phyloP scores from a whole-genome alignment of 495 filamentous ascomycete genomes.

The Xylaria curta region DNA sequence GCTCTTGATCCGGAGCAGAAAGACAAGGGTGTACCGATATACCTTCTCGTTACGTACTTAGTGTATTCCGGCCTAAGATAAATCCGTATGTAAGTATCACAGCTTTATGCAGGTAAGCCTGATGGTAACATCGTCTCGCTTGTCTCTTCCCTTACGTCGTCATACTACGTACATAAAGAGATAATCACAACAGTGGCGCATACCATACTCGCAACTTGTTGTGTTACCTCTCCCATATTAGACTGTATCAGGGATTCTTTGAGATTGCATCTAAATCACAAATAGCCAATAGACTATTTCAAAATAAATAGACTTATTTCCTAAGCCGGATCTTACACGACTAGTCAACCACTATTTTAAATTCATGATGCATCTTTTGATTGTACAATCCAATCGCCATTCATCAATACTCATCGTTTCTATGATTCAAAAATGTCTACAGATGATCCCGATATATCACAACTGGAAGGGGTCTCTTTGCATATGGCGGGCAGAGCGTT shows the following conservation, averaged over 20 bases:
- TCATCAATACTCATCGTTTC: not conserved
- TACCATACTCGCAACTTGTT: not conserved
- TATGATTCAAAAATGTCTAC: not conserved
- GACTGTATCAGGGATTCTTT: not conserved
- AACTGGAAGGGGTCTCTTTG: conserved; percentile 14
- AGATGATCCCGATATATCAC: conserved; percentile 2
- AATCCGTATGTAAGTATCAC: not conserved
- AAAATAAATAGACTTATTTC: conserved; percentile 1
- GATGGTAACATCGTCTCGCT: not conserved
- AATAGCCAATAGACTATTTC: not conserved
- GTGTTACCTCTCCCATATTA: not conserved
- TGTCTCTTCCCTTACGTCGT: not conserved
- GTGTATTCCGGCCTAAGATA: not conserved
- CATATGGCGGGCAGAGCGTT: conserved; percentile 10
- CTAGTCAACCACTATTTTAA: not conserved
- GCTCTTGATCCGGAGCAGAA: not conserved
- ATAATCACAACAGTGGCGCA: not conserved
- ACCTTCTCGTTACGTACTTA: not conserved
- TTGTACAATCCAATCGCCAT: not conserved
- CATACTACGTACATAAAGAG: not conserved
- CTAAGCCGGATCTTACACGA: not conserved
- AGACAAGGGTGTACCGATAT: not conserved
- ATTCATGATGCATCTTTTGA: not conserved
- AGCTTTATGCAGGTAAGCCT: not conserved
- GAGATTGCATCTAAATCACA: not conserved